Base-by-base conservation (phyloP, 345 rosid genomes). In the Zanthoxylum bungeanum region DNA sequence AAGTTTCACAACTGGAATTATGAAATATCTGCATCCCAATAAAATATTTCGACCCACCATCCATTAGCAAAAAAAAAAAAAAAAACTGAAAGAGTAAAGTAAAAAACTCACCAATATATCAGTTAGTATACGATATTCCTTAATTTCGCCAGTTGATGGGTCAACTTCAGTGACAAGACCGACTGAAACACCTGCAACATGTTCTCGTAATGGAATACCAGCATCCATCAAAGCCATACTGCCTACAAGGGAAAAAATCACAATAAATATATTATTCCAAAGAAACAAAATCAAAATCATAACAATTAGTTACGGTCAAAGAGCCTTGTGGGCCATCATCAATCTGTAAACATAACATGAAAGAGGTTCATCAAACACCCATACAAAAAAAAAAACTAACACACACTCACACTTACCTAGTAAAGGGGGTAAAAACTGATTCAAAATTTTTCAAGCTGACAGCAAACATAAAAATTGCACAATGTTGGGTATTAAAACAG, bases 201-300 rank as follows among this genome's bases (percentile, higher is more conserved):
- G 99, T 56, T 87, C 93, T 79, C 76, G 77, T 52, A 95, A 70
- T 28, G 99, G 93, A 79, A 91, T 83, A 42, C 99, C 99, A 60
- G 98, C 98, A 75, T 95, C 98, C 97, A 95, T 86, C 80, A 95
- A 85, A 73, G 99, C 98, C 98, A 95, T 86, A 81, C 99, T 95
- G 81, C 98, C 99, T 95, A 78, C 36, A 70, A 62, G 46, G 66
- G 34, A 50, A 82, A 73, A 30, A 42, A 4, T 30, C 62, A 73
- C 39, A 61, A 69, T 61, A 66, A 52, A 34, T 30, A 62, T 73
- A 73, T 56, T 25, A 34, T 40, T 39, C 55, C 30, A 42, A 16
- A 44, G n/a, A 55, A 59, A n/a, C 40, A 42, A 59, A 59, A 22
- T 5, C 44, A 28, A 59, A 55, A 57, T 64, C 53, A 59, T 60